These are phyloP conservation scores for Lecanicillium sp. DNA, from an alignment of 2,329 filamentous ascomycete species.

Conservation along the genomic window DNA sequence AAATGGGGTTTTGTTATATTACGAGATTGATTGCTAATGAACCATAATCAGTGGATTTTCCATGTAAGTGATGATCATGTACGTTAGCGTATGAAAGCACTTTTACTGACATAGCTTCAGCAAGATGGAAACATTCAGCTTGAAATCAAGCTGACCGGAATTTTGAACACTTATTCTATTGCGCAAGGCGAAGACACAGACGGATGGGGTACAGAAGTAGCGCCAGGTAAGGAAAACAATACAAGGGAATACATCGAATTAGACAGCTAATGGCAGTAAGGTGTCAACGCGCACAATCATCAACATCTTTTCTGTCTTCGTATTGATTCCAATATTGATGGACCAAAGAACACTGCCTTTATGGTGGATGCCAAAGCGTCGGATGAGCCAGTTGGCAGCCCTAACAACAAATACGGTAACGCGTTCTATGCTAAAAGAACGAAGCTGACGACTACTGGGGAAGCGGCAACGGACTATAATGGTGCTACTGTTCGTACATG, in stretches of 20 bases:
- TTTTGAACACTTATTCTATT: slow-evolving; percentile 70
- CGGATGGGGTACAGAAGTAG: slow-evolving; percentile 88
- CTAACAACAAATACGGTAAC: slow-evolving; percentile 82
- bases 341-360: slow-evolving; percentile 76
- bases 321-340: slow-evolving; percentile 80
- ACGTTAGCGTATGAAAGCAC: slow-evolving; percentile 26
- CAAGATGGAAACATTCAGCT: slow-evolving; percentile 89
- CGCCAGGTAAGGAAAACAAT: slow-evolving; percentile 41
- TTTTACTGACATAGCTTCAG: slow-evolving; percentile 40
- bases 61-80: too few species aligned
- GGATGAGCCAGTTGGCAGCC: slow-evolving; percentile 66
- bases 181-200: slow-evolving; percentile 70
- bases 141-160: slow-evolving; percentile 85
- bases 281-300: slow-evolving; percentile 92
- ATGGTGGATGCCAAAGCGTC: slow-evolving; percentile 68
- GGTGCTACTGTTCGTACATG: slow-evolving; percentile 72
- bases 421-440: slow-evolving; percentile 83
- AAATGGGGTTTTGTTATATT: too few species aligned
- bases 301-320: slow-evolving; percentile 92
- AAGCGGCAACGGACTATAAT: slow-evolving; percentile 72
- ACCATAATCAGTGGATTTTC: too few species aligned
- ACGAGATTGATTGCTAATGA: too few species aligned
- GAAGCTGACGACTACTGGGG: slow-evolving; percentile 61
- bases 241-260: background rate
- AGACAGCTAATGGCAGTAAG: slow-evolving; percentile 13